phyloP scores from a whole-genome alignment of 768 basidiomycete genomes.

The Collybia mongolica region DNA sequence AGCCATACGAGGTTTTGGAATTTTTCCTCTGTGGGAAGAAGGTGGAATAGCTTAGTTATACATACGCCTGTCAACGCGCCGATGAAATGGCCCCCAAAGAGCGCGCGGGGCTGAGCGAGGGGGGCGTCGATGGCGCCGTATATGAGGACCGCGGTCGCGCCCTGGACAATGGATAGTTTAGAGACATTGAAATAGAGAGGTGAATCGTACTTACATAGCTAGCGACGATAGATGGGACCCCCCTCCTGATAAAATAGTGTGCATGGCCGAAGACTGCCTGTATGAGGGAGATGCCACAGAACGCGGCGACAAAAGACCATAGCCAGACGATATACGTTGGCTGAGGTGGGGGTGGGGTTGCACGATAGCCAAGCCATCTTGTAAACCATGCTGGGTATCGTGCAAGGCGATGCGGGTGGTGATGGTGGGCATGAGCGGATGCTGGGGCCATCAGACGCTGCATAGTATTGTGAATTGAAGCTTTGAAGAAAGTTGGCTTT shows the following conservation, averaged over 20 bases:
- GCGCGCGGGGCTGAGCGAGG: constrained; percentile 49
- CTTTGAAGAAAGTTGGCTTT: no score
- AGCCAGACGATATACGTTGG: constrained; percentile 39
- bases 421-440: no score
- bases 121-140: constrained; percentile 54
- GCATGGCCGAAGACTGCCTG: constrained; percentile 49
- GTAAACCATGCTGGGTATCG: constrained; percentile 34
- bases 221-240: constrained; percentile 46
- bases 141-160: constrained; percentile 53
- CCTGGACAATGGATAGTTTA: constrained; percentile 28
- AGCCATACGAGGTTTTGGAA: constrained; percentile 50
- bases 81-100: constrained; percentile 52
- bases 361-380: constrained; percentile 46
- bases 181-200: not conserved
- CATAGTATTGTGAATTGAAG: no score
- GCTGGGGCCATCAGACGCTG: no score
- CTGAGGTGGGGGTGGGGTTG: constrained; percentile 25
- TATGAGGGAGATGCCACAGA: constrained; percentile 46
- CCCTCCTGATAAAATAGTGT: constrained; percentile 43
- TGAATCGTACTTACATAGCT: constrained; percentile 38
- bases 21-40: constrained; percentile 39
- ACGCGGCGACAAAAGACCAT: constrained; percentile 55
- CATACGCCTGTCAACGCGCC: constrained; percentile 47
- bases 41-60: constrained; percentile 49
- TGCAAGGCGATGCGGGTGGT: constrained; percentile 22